A percentile compares a stretch with the other conserved stretches of the same genome.
These are phyloP conservation scores for Paecilomyces fulvus DNA, from an alignment of 2,329 filamentous ascomycete genomes.

Conservation along the genomic window DNA sequence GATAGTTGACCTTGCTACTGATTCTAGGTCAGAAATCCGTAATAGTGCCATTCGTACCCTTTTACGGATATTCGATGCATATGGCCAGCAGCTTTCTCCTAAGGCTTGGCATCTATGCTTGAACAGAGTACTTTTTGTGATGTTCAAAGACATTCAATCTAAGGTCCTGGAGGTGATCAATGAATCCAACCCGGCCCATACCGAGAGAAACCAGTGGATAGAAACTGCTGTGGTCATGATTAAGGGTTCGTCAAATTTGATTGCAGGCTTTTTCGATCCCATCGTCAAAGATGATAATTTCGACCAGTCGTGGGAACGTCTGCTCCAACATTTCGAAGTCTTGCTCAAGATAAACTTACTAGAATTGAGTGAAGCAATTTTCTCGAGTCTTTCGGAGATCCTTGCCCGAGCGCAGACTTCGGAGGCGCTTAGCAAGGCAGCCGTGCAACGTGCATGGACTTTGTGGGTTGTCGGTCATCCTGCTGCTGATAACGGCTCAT, in stretches of 20 bases:
- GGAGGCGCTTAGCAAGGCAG: conserved; percentile 35
- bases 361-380: conserved; percentile 64
- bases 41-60: conserved; percentile 78
- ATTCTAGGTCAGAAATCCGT: conserved; percentile 31
- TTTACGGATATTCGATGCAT: conserved; percentile 83
- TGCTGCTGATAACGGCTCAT: conserved; percentile 32
- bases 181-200: conserved; percentile 12
- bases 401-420: conserved; percentile 40
- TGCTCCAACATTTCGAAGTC: conserved; percentile 60
- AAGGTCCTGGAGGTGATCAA: conserved; percentile 26
- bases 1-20: conserved; percentile 32
- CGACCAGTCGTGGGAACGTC: conserved; percentile 63
- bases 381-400: conserved; percentile 58
- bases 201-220: conserved; percentile 51
- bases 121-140: conserved; percentile 68
- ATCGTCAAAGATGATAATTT: conserved; percentile 61
- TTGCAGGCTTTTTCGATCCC: conserved; percentile 67
- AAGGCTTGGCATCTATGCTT: conserved; percentile 79
- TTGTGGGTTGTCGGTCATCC: conserved; percentile 64
- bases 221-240: conserved; percentile 68
- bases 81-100: conserved; percentile 68
- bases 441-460: conserved; percentile 57
- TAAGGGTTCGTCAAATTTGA: conserved; percentile 61
- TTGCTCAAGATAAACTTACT: conserved; percentile 56
- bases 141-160: conserved; percentile 61